A percentile compares a stretch with the other conserved stretches of the same genome.
Evolutionary conservation across 495 filamentous ascomycete genomes (phyloP).

Genomic region (Recurvomyces mirabilis): DNA sequence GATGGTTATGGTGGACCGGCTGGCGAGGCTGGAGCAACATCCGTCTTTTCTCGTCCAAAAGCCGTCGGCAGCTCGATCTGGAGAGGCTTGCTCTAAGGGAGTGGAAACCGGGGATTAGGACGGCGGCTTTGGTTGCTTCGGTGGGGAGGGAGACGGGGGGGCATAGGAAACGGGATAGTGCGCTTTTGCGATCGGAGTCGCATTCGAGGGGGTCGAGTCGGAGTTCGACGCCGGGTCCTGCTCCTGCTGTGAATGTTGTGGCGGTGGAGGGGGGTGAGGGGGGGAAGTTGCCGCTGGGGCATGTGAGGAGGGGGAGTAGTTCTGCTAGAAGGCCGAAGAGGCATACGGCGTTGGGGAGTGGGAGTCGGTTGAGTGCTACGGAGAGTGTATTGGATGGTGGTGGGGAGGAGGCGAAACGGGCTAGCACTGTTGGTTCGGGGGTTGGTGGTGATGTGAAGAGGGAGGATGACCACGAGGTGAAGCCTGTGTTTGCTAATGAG

Average conservation of each 20-base stretch:
- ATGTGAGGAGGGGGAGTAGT: slow-evolving; percentile 1
- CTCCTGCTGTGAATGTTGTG: neutral
- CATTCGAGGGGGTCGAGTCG: slow-evolving; percentile 11
- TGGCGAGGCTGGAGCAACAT: slow-evolving; percentile 47
- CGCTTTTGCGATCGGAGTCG: slow-evolving; percentile 2
- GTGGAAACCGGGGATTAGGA: neutral
- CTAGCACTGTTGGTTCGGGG: neutral
- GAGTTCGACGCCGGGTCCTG: slow-evolving; percentile 11
- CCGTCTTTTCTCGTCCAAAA: slow-evolving; percentile 14
- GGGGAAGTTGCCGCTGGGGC: no score
- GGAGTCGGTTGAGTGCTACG: slow-evolving; percentile 6
- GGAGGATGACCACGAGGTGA: neutral
- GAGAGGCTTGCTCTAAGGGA: slow-evolving; percentile 27
- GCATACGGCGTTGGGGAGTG: neutral
- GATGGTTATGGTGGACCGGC: slow-evolving; percentile 71
- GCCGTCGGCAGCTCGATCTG: slow-evolving; percentile 14
- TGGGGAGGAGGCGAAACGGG: neutral
- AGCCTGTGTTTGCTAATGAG: neutral
- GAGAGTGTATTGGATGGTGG: slow-evolving; percentile 4
- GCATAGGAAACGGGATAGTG: slow-evolving; percentile 1
- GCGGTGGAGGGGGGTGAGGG: neutral
- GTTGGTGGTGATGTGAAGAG: neutral
- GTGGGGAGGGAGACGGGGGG: no score
- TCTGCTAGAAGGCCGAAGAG: neutral
- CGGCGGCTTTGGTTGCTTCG: neutral